phyloP scores from a whole-genome alignment of 805 yeast species.

The Blastobotrys mokoenaii region DNA sequence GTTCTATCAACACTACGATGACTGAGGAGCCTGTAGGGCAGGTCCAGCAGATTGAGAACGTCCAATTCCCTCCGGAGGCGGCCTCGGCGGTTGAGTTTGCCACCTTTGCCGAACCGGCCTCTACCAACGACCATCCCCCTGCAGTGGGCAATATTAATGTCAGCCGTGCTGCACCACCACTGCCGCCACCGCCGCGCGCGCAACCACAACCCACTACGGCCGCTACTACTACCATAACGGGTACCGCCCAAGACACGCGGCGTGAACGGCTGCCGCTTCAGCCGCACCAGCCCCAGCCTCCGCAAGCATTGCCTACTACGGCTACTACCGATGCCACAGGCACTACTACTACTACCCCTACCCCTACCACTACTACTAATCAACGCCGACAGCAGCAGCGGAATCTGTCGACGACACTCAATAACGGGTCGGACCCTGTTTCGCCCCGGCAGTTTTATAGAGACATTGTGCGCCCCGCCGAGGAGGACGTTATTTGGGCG shows the following conservation, averaged over 20 bases:
- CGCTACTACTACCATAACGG: conserved; percentile 2
- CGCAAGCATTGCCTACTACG: not conserved
- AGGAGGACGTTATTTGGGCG: conserved; percentile 92
- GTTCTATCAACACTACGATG: too few relatives aligned
- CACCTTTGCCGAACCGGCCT: not conserved
- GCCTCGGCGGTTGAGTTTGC: too few relatives aligned
- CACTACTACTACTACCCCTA: not conserved
- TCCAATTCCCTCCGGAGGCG: too few relatives aligned
- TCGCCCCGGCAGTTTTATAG: not conserved
- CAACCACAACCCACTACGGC: conserved; percentile 1
- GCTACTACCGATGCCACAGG: conserved; percentile 1
- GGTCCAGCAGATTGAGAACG: too few relatives aligned
- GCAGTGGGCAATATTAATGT: not conserved
- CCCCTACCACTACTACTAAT: not conserved
- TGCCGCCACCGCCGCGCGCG: conserved; percentile 6
- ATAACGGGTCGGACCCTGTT: not conserved
- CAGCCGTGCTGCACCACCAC: not conserved
- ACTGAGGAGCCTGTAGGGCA: too few relatives aligned
- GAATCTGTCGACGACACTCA: not conserved
- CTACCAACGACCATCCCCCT: not conserved
- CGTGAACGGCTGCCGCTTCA: not conserved
- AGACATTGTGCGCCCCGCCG: conserved; percentile 63
- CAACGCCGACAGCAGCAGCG: not conserved
- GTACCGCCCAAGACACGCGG: conserved; percentile 1
- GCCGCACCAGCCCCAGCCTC: not conserved